Base-by-base conservation (phyloP, 2,329 filamentous ascomycete species). In the Aspergillus hortae region DNA sequence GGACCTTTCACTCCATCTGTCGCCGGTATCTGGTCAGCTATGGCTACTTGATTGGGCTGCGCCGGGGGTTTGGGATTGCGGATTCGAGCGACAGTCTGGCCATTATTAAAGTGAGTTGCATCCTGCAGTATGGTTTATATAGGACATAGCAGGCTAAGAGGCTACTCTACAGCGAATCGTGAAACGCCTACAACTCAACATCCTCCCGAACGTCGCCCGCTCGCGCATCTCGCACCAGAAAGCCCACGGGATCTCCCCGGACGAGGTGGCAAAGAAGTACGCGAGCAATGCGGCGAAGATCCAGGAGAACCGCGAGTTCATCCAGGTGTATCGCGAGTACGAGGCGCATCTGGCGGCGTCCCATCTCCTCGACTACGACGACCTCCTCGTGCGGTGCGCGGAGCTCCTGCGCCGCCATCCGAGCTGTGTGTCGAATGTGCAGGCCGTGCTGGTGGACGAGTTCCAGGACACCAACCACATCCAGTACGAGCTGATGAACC, bases 401-500 rank as follows among this genome's bases (percentile, higher is more conserved):
- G 85, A 95, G 53, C 79, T 99, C 10, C 79, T 99, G 17, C 81
- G 80, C 53, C 76, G 79, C 17, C 82, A 89, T 59, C 90, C 92
- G 0, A 77, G 82, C 12, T 96, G 92, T 63, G 92, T 96, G 3
- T 86, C 86, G 12, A 96, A 96, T 61, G 85, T 99, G 15, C 86
- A 96, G 69, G 84, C 90, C 0, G 91, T 97, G 6, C 79, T 99
- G 43, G 95, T 99, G 56, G 92, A 99, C 67, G 92, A 99, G 67
- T 99, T 96, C 57, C 92, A 99, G 71, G 92, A 99, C 72, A 97
- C 92, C 6, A 99, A 97, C 66, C 83, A 90, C 17, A 86, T 96
- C 4, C 92, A 99, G 69, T 97, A 95, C 64, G 90, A 96, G 61
- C 76, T 99, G 40, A 96, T 96, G 91, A 87, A 83, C 56, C 79